Percentiles rank a stretch among this genome's conserved stretches.
phyloP scores from a whole-genome alignment of 108 stramenopile genomes.

The Cyclotella cryptica region DNA sequence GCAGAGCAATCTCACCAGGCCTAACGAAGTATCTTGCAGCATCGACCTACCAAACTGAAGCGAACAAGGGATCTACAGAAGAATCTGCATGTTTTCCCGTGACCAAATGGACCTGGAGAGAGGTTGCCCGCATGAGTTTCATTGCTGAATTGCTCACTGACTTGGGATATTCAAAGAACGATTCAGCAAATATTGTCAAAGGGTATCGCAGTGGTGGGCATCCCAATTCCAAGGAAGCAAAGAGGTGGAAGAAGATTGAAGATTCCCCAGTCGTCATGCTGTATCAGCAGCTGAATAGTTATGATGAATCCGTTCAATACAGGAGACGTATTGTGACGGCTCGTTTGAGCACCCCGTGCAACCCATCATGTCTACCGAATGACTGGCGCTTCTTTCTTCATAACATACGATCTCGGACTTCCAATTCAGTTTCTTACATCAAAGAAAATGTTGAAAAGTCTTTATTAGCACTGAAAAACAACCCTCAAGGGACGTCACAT shows the following conservation, averaged over 20 bases:
- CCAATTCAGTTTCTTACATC: slow-evolving; percentile 24
- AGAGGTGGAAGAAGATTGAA: slow-evolving; percentile 74
- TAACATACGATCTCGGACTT: slow-evolving; percentile 56
- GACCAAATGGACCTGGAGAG: slow-evolving; percentile 81
- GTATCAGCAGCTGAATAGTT: slow-evolving; percentile 55
- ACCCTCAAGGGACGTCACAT: background rate
- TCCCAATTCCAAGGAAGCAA: slow-evolving; percentile 90
- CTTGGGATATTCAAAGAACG: slow-evolving; percentile 75
- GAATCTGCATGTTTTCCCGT: slow-evolving; percentile 75
- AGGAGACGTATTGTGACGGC: slow-evolving; percentile 43
- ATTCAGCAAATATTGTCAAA: slow-evolving; percentile 75
- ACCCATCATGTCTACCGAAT: slow-evolving; percentile 53
- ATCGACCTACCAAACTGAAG: slow-evolving; percentile 69
- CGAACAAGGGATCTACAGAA: slow-evolving; percentile 45
- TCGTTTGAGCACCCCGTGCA: slow-evolving; percentile 59
- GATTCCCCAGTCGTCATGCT: slow-evolving; percentile 68
- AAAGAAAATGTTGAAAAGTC: slow-evolving; percentile 45
- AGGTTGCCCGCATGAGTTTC: slow-evolving; percentile 81
- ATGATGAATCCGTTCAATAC: slow-evolving; percentile 36
- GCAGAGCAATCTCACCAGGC: slow-evolving; percentile 65
- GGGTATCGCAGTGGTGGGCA: slow-evolving; percentile 87
- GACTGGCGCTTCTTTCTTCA: slow-evolving; percentile 81
- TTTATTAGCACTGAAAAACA: slow-evolving; percentile 25
- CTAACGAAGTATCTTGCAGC: slow-evolving; percentile 77
- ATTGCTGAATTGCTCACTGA: slow-evolving; percentile 77